Percentiles rank a stretch among this genome's conserved stretches.
Evolutionary conservation across 169 alveolate genomes (phyloP).

Genomic region (Fabrea salina): DNA sequence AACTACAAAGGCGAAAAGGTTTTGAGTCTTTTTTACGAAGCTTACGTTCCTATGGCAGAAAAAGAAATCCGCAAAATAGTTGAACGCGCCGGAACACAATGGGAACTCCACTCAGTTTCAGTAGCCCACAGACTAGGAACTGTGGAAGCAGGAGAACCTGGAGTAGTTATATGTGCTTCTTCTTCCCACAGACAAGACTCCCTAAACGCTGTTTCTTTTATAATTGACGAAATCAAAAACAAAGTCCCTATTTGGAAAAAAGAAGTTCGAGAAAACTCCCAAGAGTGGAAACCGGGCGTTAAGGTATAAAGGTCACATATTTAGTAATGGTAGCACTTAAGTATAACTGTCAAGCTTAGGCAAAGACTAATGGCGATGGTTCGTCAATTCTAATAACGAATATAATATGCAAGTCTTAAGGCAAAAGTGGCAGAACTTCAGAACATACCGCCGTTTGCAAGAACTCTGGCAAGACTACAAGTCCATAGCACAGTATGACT

Average conservation of each 20-base stretch:
- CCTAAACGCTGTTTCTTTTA: conserved; percentile 43
- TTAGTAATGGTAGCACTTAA: no score
- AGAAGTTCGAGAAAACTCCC: conserved; percentile 52
- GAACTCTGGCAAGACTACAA: conserved; percentile 24
- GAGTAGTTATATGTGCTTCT: conserved; percentile 51
- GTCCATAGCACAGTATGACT: not conserved
- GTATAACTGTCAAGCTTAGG: no score
- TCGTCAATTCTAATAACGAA: no score
- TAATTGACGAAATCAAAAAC: conserved; percentile 53
- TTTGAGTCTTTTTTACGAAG: conserved; percentile 44
- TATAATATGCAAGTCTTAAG: conserved; percentile 25
- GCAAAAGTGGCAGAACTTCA: conserved; percentile 33
- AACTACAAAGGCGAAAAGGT: conserved; percentile 53
- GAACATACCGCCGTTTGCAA: conserved; percentile 1
- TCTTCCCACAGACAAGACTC: conserved; percentile 49
- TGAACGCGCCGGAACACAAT: conserved; percentile 22
- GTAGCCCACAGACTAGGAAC: conserved; percentile 41
- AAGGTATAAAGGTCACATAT: no score
- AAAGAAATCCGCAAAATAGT: conserved; percentile 35
- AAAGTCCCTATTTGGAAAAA: conserved; percentile 65
- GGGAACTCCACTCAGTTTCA: conserved; percentile 20
- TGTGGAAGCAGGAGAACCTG: conserved; percentile 40
- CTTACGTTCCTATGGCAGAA: conserved; percentile 57
- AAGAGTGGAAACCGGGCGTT: conserved; percentile 50
- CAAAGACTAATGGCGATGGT: no score